Base-by-base conservation (phyloP, 352 stramenopile species). In the Pythium scleroteichum region DNA sequence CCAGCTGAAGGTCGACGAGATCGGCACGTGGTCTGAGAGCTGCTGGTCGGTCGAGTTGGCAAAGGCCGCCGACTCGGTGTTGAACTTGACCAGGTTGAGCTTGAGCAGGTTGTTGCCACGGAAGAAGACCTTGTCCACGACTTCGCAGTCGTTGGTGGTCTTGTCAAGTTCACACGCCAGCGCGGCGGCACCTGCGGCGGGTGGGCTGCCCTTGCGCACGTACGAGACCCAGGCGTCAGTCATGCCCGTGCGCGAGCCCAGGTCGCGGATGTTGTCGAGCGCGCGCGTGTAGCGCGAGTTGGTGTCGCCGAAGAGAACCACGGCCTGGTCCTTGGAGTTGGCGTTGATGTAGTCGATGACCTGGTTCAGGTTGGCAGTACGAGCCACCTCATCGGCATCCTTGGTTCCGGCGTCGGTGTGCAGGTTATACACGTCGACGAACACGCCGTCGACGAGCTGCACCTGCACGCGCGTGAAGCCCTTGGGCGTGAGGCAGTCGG, bases 61-160 rank as follows among this genome's bases (percentile, higher is more conserved):
- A 39, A 85, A 85, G 8, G 54, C 59, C 5, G 69, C 58, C 41
- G 76, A 75, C 53, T 85, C 72, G 45, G 77, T 82, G 50, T 59
- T 75, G 53, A 82, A 64, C 9, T 52, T 72, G 41, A 82, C 63
- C 39, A 71, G 61, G 46, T 85, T 80, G 19, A 66, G 50, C 24
- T 53, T 59, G 49, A 66, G 32, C 41, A 59, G 42, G 32, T 50
- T 56, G 66, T 75, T 79, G 49, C 76, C 65, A 19, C 76, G 76
- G 62, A 73, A 85, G 55, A 85, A 67, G 62, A 85, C 80, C 68
- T 85, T 85, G 71, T 82, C 76, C 14, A 85, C 76, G 50, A 82
- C 73, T 35, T 85, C 76, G 44, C 76, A 85, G 39, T 66, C 53
- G 49, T 80, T 69, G 16, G 65, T 73, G 45, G 76, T 73, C 40